phyloP scores from a whole-genome alignment of 2,329 filamentous ascomycete species.

The Diaporthe caulivora region DNA sequence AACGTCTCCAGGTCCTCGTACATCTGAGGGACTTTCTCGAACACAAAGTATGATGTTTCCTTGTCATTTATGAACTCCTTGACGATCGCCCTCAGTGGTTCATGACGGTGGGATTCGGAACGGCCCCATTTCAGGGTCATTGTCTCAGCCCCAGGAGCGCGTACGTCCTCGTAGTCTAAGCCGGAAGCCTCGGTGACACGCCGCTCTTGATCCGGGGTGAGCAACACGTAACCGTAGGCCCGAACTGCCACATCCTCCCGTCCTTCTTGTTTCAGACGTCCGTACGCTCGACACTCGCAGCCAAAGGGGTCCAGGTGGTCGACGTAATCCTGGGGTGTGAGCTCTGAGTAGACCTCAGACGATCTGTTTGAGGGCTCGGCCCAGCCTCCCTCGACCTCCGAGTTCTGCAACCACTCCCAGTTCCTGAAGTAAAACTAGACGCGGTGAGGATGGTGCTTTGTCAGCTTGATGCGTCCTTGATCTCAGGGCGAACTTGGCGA shows the following conservation, averaged over 20 bases:
- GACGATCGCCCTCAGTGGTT: neutral
- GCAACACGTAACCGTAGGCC: neutral
- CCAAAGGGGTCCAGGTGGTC: neutral
- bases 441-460: no score
- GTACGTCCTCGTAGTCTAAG: neutral
- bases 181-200: neutral
- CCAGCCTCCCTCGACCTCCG: no score
- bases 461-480: no score
- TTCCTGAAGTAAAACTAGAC: no score
- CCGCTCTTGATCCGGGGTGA: neutral
- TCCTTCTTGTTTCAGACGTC: neutral
- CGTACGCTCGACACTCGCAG: slow-evolving; percentile 2
- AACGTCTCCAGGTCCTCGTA: neutral
- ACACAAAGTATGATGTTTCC: neutral
- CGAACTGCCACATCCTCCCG: neutral
- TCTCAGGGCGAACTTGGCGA: no score
- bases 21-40: neutral
- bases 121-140: neutral
- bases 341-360: no score
- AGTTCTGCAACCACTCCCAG: no score
- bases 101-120: neutral
- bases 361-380: no score
- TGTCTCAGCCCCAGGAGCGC: no score
- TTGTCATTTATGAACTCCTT: neutral
- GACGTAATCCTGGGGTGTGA: neutral